Base-by-base conservation (phyloP, 345 rosid genomes). In the Populus alba region DNA sequence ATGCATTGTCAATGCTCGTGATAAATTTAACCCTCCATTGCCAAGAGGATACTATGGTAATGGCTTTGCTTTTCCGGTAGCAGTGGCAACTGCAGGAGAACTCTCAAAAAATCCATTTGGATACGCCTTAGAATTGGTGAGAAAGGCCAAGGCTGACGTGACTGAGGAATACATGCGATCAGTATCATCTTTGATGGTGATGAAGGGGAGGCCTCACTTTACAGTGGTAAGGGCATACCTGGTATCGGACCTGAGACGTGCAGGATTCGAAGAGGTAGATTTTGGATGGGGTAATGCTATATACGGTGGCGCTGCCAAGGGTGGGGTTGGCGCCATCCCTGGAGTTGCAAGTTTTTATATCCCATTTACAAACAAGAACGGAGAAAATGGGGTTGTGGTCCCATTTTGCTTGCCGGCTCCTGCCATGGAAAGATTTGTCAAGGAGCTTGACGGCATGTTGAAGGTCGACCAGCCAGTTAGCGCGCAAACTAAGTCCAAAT, bases 11-110 rank as follows among this genome's bases (percentile, higher is more conserved):
- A 80, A 74, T 27, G 67, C 71, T 1, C 76, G 81, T 1, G 20
- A 38, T 3, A 39, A 11, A 22, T 33, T 61, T 18, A 31, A 41
- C 38, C 72, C 73, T 69, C 73, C 55, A 0, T 22, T 80, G 17
- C 69, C 71, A 0, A n/a, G 15, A 0, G 90, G 89, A 7, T 90
- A 85, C 33, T 86, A 88, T 33, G 91, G 91, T 3, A 88, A 87
- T 71, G 86, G 80, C 13, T 74, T 83, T 37, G 77, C 75, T n/a
- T 75, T 65, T 13, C 79, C 85, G 0, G 80, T 71, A 0, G 84
- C 86, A 31, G 74, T 81, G 22, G 53, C 88, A 7, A 83, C 77
- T 0, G 87, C 78, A 0, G 79, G 33, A 13, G 72, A 78, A 12
- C 68, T 88, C 6, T 7, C 45, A 0, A 51, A 17, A 22, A 79